A percentile compares a stretch with the other conserved stretches of the same genome.
Conservation (phyloP, 139 green algal genomes). For the Haematococcus lacustris region DNA sequence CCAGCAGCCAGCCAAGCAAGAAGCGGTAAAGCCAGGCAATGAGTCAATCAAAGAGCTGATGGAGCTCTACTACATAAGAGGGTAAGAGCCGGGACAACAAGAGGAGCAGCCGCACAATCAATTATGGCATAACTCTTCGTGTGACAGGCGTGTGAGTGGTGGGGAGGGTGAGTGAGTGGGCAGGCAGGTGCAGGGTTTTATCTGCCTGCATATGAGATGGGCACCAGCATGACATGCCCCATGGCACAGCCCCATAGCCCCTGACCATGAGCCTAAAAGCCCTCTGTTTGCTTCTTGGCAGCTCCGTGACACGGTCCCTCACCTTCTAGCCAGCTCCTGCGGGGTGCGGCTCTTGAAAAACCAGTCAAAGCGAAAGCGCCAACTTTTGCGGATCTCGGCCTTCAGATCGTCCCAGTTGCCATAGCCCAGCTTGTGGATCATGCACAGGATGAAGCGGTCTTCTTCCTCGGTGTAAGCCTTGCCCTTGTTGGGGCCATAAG, state of each 20-base stretch:
- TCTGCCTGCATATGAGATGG: no score
- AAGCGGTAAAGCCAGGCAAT: not conserved
- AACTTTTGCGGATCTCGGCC: constrained; percentile 79
- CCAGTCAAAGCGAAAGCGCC: constrained; percentile 99
- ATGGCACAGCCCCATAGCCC: no score
- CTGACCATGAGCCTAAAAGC: no score
- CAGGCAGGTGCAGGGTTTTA: no score
- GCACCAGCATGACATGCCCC: no score
- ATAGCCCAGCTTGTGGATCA: constrained; percentile 92
- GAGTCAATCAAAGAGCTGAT: not conserved
- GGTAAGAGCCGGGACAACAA: not conserved
- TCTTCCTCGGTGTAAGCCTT: constrained; percentile 99
- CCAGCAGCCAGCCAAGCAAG: not conserved
- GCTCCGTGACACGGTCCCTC: no score
- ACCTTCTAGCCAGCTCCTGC: constrained; percentile 56
- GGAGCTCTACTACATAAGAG: not conserved
- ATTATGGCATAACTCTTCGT: not conserved
- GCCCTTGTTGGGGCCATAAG: constrained; percentile 92
- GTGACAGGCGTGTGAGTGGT: not conserved
- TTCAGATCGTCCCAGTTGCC: constrained; percentile 98
- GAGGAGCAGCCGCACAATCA: not conserved
- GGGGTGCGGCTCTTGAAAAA: constrained; percentile 97
- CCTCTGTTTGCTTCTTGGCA: no score
- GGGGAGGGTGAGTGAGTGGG: no score
- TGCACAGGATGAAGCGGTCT: constrained; percentile 98